Evolutionary conservation across 495 filamentous ascomycete species (phyloP).

Genomic region (Penicillium lagena): DNA sequence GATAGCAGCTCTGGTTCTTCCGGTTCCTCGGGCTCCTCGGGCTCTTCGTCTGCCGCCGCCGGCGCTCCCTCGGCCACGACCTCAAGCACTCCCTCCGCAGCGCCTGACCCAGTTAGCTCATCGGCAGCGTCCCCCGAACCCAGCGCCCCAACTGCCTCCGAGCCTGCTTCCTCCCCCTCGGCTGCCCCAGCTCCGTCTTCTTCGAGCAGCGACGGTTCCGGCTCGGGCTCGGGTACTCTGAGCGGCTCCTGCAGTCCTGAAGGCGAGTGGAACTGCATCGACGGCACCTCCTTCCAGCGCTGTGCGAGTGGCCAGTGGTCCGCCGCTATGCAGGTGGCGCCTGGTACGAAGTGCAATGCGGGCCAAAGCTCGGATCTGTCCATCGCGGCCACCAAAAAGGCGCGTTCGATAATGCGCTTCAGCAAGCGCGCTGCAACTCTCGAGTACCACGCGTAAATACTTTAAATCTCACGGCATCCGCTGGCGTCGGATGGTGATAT

Average conservation of each 20-base stretch:
- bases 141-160: conserved; percentile 8
- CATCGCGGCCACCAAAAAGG: conserved; percentile 20
- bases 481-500: conserved; percentile 13
- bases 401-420: conserved; percentile 28
- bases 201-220: neutral
- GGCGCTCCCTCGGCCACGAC: conserved; percentile 12
- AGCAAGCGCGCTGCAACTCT: conserved; percentile 19
- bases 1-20: conserved; percentile 8
- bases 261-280: conserved; percentile 59
- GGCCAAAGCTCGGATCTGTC: conserved; percentile 43
- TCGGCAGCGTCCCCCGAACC: neutral
- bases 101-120: conserved; percentile 7
- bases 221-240: conserved; percentile 12
- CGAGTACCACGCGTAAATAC: conserved; percentile 16
- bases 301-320: conserved; percentile 62
- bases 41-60: conserved; percentile 8
- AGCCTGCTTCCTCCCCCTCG: conserved; percentile 5
- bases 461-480: conserved; percentile 2
- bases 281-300: conserved; percentile 50
- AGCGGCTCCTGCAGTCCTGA: conserved; percentile 33
- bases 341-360: conserved; percentile 52
- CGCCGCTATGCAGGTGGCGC: conserved; percentile 41
- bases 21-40: conserved; percentile 5
- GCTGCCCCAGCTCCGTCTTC: conserved; percentile 3
- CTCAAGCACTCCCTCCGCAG: conserved; percentile 17